Conservation (phyloP, 1,284 basidiomycete species). For the Apiotrichum sp. region DNA sequence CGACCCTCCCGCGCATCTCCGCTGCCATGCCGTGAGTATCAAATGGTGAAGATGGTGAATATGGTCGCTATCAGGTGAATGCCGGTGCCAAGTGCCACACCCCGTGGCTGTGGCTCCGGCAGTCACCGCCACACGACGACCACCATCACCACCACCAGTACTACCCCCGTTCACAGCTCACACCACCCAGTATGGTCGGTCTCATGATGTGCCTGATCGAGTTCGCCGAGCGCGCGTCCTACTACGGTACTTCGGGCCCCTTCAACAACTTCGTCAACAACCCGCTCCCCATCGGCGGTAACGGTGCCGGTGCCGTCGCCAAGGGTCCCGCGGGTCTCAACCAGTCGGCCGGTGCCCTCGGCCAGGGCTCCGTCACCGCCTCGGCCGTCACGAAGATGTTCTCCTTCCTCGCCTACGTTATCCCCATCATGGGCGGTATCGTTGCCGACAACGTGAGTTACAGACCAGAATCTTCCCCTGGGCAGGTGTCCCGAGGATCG, state of each 20-base stretch:
- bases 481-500: too few species aligned
- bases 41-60: too few species aligned
- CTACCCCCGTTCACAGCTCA: too few species aligned
- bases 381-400: slow-evolving; percentile 27
- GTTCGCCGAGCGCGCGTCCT: slow-evolving; percentile 36
- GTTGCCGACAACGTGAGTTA: slow-evolving; percentile 49
- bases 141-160: too few species aligned
- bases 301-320: slow-evolving; percentile 64
- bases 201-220: slow-evolving; percentile 43
- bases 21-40: slow-evolving; percentile 21
- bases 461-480: too few species aligned
- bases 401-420: slow-evolving; percentile 31
- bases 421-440: slow-evolving; percentile 49
- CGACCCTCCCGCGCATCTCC: slow-evolving; percentile 56
- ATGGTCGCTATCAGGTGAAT: neutral
- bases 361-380: slow-evolving; percentile 25
- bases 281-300: slow-evolving; percentile 57
- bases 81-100: too few species aligned
- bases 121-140: too few species aligned
- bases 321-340: slow-evolving; percentile 55
- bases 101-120: too few species aligned
- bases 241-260: slow-evolving; percentile 8
- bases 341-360: slow-evolving; percentile 55
- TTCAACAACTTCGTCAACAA: slow-evolving; percentile 25
- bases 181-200: slow-evolving; percentile 9